phyloP scores from a whole-genome alignment of 176 grass and related monocot species.

The Cymbopogon citratus region DNA sequence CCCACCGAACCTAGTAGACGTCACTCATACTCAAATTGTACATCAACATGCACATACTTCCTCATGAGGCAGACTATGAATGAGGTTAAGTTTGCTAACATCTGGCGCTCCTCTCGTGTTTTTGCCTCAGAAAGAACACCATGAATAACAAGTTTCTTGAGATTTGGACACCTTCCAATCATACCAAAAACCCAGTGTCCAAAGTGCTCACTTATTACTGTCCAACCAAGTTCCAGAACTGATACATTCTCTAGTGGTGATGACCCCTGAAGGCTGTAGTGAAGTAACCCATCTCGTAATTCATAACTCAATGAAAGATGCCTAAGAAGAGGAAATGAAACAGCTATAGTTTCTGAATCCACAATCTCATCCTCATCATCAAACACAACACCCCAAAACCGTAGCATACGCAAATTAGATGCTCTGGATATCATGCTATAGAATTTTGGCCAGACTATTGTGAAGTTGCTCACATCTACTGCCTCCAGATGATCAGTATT shows the following conservation, averaged over 20 bases:
- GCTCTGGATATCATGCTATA: constrained; percentile 83
- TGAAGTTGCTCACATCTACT: constrained; percentile 91
- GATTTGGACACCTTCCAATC: constrained; percentile 92
- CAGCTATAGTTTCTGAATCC: constrained; percentile 84
- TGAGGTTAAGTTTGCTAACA: constrained; percentile 72
- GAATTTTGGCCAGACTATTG: constrained; percentile 89
- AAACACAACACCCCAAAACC: constrained; percentile 93
- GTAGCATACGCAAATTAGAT: constrained; percentile 59
- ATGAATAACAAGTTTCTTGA: constrained; percentile 95
- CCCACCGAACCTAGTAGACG: background rate
- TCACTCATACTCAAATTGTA: constrained; percentile 94
- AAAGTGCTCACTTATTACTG: constrained; percentile 90
- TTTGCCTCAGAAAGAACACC: constrained; percentile 87
- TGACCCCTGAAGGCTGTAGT: constrained; percentile 68
- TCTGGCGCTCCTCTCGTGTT: constrained; percentile 81
- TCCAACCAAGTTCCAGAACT: constrained; percentile 90
- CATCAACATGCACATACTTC: constrained; percentile 78
- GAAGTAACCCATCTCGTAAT: constrained; percentile 77
- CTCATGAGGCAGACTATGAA: constrained; percentile 85
- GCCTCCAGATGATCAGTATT: constrained; percentile 72
- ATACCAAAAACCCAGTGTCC: constrained; percentile 97
- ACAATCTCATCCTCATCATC: constrained; percentile 95
- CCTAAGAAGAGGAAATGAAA: constrained; percentile 81
- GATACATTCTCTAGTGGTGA: constrained; percentile 74
- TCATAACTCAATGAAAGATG: constrained; percentile 94